Evolutionary conservation across 2,329 filamentous ascomycete species (phyloP).

Genomic region (Claviceps digitariae): DNA sequence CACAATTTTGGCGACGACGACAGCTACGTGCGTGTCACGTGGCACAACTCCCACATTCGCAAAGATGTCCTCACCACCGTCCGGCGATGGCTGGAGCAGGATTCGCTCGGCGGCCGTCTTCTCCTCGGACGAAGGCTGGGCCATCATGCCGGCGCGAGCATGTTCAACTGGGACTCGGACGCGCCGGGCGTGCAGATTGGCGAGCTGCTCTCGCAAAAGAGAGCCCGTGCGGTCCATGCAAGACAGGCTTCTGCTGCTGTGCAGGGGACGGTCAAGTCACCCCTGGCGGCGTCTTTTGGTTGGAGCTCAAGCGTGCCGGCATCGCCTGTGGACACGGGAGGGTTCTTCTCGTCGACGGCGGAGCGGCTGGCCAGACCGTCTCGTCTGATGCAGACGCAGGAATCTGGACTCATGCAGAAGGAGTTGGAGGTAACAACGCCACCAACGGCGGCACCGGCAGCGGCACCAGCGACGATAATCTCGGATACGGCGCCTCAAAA

Average conservation of each 20-base stretch:
- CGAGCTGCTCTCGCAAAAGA: slow-evolving; percentile 19
- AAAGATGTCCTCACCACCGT: slow-evolving; percentile 43
- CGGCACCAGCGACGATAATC: background rate
- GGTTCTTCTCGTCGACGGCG: background rate
- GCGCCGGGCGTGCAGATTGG: slow-evolving; percentile 35
- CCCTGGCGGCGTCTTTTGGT: background rate
- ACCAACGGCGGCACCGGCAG: too few species aligned
- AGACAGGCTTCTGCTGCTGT: slow-evolving; percentile 11
- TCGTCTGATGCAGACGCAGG: background rate
- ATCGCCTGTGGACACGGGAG: slow-evolving; percentile 4
- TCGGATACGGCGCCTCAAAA: background rate
- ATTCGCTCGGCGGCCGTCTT: slow-evolving; percentile 40
- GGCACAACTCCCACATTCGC: slow-evolving; percentile 41
- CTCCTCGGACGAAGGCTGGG: slow-evolving; percentile 23
- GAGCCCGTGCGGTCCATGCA: slow-evolving; percentile 2
- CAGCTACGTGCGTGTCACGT: slow-evolving; percentile 44
- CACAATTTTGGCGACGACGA: slow-evolving; percentile 45
- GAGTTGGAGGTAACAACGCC: too few species aligned
- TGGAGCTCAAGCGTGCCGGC: background rate
- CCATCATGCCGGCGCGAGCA: slow-evolving; percentile 27
- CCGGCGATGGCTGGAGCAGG: slow-evolving; percentile 52
- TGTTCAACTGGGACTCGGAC: slow-evolving; percentile 49
- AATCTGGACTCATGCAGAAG: background rate
- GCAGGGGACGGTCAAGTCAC: background rate
- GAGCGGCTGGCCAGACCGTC: background rate